Percentiles rank a stretch among this genome's conserved stretches.
phyloP scores from a whole-genome alignment of 2,329 filamentous ascomycete species.

The Arthrobotrys pseudoclavata region DNA sequence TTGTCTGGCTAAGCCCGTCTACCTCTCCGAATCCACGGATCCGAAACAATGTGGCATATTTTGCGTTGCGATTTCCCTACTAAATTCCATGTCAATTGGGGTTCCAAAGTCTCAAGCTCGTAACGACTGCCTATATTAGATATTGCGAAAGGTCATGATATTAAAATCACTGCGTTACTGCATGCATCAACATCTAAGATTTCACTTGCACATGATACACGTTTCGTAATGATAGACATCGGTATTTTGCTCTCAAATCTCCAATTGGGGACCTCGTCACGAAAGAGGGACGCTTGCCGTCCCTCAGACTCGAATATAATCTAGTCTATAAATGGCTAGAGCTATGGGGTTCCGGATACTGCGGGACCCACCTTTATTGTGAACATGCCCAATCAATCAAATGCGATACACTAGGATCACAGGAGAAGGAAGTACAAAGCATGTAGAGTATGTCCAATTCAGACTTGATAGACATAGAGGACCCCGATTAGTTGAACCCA shows the following conservation, averaged over 20 bases:
- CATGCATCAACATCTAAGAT: neutral
- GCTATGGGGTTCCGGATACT: neutral
- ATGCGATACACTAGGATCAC: neutral
- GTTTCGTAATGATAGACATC: neutral
- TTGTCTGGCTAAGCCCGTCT: neutral
- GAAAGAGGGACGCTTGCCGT: neutral
- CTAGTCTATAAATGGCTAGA: conserved; percentile 21
- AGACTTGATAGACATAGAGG: neutral
- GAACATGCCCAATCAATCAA: conserved; percentile 19
- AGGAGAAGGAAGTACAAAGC: neutral
- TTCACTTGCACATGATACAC: neutral
- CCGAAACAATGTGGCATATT: conserved; percentile 11
- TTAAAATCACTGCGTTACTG: neutral
- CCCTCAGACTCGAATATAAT: neutral
- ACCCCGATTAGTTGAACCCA: conserved; percentile 1
- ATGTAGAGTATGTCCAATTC: neutral
- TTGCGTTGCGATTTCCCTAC: neutral
- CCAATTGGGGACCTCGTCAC: conserved; percentile 7
- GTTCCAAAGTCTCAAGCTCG: neutral
- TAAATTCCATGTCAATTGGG: conserved; percentile 5
- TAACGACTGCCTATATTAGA: conserved; percentile 8
- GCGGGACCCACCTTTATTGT: conserved; percentile 12
- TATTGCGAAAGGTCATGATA: neutral
- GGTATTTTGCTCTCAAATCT: neutral
- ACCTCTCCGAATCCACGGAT: neutral